Conservation (phyloP, 495 filamentous ascomycete genomes). For the Halenospora varia region DNA sequence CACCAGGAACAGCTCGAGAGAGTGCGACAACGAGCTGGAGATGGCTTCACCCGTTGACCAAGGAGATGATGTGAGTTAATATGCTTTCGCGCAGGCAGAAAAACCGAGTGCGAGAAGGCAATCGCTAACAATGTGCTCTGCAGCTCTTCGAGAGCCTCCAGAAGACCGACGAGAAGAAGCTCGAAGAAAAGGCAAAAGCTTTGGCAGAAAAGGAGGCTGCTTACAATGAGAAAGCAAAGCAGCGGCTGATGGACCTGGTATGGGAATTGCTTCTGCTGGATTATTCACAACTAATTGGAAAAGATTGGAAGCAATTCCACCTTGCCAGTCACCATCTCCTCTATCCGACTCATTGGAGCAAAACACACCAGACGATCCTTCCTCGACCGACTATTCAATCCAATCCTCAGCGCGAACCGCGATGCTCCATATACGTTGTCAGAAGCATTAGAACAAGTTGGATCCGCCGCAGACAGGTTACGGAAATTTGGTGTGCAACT, state of each 20-base stretch:
- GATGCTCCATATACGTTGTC: conserved; percentile 67
- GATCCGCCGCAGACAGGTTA: conserved; percentile 65
- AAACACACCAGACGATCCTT: conserved; percentile 73
- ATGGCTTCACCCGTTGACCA: conserved; percentile 47
- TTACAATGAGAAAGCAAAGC: conserved; percentile 63
- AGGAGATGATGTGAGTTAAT: conserved; percentile 46
- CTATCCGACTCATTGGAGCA: conserved; percentile 74
- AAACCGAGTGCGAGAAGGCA: not conserved
- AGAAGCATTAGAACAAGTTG: conserved; percentile 69
- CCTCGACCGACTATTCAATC: conserved; percentile 72
- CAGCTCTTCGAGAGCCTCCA: conserved; percentile 73
- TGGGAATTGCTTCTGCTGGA: not conserved
- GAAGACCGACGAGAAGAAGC: conserved; percentile 55
- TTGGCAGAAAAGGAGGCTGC: conserved; percentile 57
- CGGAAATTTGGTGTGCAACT: conserved; percentile 62
- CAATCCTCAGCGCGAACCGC: conserved; percentile 65
- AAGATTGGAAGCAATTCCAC: conserved; percentile 78
- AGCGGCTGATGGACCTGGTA: conserved; percentile 55
- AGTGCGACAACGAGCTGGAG: too few species aligned
- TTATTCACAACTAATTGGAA: not conserved
- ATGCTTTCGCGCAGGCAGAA: too few species aligned
- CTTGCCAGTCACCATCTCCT: conserved; percentile 74
- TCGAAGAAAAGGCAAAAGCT: conserved; percentile 58
- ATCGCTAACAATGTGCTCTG: conserved; percentile 1
- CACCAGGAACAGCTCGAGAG: too few species aligned